These are phyloP conservation scores for Nicotiana rustica DNA, from an alignment of 305 asterid species.

Conservation along the genomic window DNA sequence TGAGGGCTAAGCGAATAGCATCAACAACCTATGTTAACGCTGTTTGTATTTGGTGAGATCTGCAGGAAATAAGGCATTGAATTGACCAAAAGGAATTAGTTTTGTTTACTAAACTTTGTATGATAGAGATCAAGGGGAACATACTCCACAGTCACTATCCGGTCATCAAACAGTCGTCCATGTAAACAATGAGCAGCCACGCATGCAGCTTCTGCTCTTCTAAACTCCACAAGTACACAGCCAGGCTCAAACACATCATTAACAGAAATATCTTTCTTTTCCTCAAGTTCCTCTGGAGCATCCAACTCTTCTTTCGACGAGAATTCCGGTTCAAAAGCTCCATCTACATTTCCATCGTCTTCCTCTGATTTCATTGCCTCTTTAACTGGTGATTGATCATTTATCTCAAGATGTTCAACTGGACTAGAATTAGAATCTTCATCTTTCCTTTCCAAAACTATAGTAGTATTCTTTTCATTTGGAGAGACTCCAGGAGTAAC, in stretches of 20 bases:
- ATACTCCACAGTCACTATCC: slow-evolving; percentile 70
- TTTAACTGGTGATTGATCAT: slow-evolving; percentile 39
- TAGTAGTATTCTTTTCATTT: slow-evolving; percentile 35
- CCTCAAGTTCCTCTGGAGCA: slow-evolving; percentile 41
- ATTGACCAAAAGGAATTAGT: slow-evolving; percentile 3
- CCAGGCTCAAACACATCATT: slow-evolving; percentile 59
- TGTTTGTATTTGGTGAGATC: slow-evolving; percentile 8
- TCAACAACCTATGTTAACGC: not conserved
- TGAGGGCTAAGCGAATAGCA: not conserved
- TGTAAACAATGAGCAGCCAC: slow-evolving; percentile 89
- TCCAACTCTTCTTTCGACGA: slow-evolving; percentile 39
- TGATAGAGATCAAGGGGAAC: slow-evolving; percentile 59
- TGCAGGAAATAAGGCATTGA: not conserved
- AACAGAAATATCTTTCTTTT: slow-evolving; percentile 35
- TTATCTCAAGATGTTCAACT: slow-evolving; percentile 37
- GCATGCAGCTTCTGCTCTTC: slow-evolving; percentile 84
- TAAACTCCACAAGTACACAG: slow-evolving; percentile 76
- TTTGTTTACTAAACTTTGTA: slow-evolving; percentile 46
- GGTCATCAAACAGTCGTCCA: slow-evolving; percentile 75
- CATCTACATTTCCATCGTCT: slow-evolving; percentile 30
- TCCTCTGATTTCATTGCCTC: slow-evolving; percentile 45
- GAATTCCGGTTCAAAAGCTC: slow-evolving; percentile 36
- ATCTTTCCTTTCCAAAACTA: slow-evolving; percentile 39
- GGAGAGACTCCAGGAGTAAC: slow-evolving; percentile 37
- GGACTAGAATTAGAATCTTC: slow-evolving; percentile 39